Conservation (phyloP, 2,329 filamentous ascomycete species). For the Mycosphaerella arachidis region DNA sequence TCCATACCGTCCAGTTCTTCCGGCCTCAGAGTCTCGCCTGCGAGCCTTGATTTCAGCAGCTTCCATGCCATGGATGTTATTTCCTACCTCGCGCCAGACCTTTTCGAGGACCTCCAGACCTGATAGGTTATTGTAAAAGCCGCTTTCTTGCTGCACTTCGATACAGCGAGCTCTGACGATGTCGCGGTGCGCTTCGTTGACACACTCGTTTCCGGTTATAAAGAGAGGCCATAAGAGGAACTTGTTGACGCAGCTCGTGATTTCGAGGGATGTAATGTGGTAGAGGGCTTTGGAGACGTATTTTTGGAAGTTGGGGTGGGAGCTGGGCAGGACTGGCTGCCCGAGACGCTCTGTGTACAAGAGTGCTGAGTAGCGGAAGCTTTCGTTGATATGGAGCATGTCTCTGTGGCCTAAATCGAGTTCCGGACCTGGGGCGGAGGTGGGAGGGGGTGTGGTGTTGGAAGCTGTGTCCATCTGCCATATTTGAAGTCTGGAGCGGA, state of each 20-base stretch:
- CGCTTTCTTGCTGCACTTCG: slow-evolving; percentile 81
- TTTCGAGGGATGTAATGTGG: slow-evolving; percentile 74
- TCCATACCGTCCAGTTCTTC: slow-evolving; percentile 28
- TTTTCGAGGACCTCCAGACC: slow-evolving; percentile 81
- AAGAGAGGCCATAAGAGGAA: slow-evolving; percentile 93
- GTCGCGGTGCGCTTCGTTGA: slow-evolving; percentile 71
- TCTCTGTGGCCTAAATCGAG: slow-evolving; percentile 55
- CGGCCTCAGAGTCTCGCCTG: slow-evolving; percentile 25
- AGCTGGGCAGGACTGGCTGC: slow-evolving; percentile 67
- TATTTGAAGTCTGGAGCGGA: slow-evolving; percentile 68
- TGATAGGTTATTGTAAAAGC: slow-evolving; percentile 89
- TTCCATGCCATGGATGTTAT: slow-evolving; percentile 21
- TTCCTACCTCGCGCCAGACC: slow-evolving; percentile 58
- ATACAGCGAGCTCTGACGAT: slow-evolving; percentile 75
- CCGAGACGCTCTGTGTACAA: slow-evolving; percentile 87
- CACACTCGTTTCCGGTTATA: slow-evolving; percentile 82
- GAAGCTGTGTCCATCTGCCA: slow-evolving; percentile 65
- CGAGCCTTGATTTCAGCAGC: slow-evolving; percentile 27
- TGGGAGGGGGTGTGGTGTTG: slow-evolving; percentile 28
- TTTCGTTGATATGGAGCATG: slow-evolving; percentile 77
- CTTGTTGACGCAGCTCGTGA: slow-evolving; percentile 70
- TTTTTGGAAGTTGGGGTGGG: slow-evolving; percentile 73
- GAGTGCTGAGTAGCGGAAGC: slow-evolving; percentile 82
- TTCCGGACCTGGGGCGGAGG: slow-evolving; percentile 27
- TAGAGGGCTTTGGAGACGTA: slow-evolving; percentile 77